These are phyloP conservation scores for Staphylotrichum tortipilum DNA, from an alignment of 495 filamentous ascomycete genomes.

Conservation along the genomic window DNA sequence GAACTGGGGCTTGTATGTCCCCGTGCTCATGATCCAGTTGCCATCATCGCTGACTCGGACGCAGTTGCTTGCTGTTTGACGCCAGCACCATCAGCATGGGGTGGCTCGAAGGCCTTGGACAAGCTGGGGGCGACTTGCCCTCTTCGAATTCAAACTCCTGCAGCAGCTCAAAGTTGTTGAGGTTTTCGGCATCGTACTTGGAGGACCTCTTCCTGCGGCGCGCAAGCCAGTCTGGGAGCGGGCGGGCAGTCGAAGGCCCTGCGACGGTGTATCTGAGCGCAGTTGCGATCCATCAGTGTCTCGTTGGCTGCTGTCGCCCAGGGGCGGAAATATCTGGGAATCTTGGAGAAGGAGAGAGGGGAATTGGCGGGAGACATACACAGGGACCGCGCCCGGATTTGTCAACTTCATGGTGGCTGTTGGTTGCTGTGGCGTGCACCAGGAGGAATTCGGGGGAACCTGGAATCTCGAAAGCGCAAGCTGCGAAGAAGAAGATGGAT, in stretches of 20 bases:
- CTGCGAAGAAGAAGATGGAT: no score
- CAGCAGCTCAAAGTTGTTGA: slow-evolving; percentile 86
- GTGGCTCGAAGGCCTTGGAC: neutral
- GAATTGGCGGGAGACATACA: slow-evolving; percentile 37
- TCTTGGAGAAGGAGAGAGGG: neutral
- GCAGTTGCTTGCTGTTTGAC: slow-evolving; percentile 63
- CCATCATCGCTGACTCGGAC: slow-evolving; percentile 90
- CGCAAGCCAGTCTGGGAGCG: slow-evolving; percentile 90
- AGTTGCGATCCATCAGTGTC: neutral
- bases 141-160: slow-evolving; percentile 99
- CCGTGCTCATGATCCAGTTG: slow-evolving; percentile 96
- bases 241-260: slow-evolving; percentile 79
- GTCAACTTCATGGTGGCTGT: slow-evolving; percentile 68
- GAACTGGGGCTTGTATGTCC: slow-evolving; percentile 91
- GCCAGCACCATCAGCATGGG: slow-evolving; percentile 1
- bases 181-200: slow-evolving; percentile 87
- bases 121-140: slow-evolving; percentile 11
- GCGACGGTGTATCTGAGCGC: slow-evolving; percentile 63
- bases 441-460: slow-evolving; percentile 1
- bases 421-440: no score
- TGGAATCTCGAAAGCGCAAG: slow-evolving; percentile 2
- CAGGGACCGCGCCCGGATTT: slow-evolving; percentile 78
- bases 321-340: no score
- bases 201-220: slow-evolving; percentile 85
- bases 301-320: neutral